phyloP scores from a whole-genome alignment of 176 grass and related monocot species.

The Carex cristatella region DNA sequence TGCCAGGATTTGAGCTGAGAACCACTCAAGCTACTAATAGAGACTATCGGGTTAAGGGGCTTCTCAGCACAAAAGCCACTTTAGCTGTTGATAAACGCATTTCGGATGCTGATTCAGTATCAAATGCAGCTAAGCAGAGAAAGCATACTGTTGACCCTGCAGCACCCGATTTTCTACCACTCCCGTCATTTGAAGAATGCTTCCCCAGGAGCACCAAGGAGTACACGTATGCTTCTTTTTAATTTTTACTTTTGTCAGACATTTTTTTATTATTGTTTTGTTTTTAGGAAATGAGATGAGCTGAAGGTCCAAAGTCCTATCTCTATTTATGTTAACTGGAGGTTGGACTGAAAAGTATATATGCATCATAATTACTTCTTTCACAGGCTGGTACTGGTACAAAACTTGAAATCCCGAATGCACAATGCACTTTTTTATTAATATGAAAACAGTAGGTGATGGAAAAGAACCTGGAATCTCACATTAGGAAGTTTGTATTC shows the following conservation, averaged over 20 bases:
- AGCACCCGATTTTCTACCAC: constrained; percentile 82
- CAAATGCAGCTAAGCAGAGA: constrained; percentile 35
- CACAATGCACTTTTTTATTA: background rate
- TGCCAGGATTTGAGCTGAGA: constrained; percentile 33
- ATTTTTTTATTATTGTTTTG: background rate
- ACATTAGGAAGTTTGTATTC: background rate
- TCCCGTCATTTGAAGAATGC: constrained; percentile 91
- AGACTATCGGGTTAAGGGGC: constrained; percentile 30
- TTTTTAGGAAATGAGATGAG: background rate
- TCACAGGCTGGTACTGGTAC: background rate
- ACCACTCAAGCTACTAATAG: constrained; percentile 22
- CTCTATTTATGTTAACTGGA: background rate
- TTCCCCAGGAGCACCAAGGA: constrained; percentile 94
- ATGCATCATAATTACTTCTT: background rate
- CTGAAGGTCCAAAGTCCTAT: background rate
- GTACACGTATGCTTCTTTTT: constrained; percentile 37
- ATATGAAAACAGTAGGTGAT: background rate
- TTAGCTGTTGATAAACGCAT: constrained; percentile 41
- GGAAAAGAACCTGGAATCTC: background rate
- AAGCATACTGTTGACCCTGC: constrained; percentile 67
- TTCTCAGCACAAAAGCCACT: constrained; percentile 38
- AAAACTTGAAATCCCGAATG: background rate
- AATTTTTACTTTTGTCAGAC: background rate
- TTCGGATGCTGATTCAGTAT: constrained; percentile 32
- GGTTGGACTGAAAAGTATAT: background rate